phyloP scores from a whole-genome alignment of 208 protist genomes.

The Trypanosoma cruzi region DNA sequence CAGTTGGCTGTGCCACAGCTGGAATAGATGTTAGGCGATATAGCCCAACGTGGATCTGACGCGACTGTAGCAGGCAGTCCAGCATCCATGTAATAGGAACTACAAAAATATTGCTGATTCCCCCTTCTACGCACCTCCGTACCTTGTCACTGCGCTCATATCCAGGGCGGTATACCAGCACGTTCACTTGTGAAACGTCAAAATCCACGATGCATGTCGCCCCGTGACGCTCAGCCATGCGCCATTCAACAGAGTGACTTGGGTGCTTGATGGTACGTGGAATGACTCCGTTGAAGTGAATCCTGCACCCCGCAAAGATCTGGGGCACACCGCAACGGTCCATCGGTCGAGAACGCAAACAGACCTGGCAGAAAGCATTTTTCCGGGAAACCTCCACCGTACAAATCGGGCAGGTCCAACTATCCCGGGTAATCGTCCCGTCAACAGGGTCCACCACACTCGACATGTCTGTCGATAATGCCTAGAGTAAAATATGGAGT shows the following conservation, averaged over 20 bases:
- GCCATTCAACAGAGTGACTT: slow-evolving; percentile 90
- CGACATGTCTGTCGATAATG: not conserved
- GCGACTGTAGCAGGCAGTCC: slow-evolving; percentile 87
- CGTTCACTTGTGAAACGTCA: slow-evolving; percentile 57
- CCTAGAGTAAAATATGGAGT: not conserved
- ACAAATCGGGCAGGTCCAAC: slow-evolving; percentile 70
- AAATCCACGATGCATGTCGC: slow-evolving; percentile 66
- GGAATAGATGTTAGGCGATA: slow-evolving; percentile 76
- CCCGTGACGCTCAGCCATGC: slow-evolving; percentile 90
- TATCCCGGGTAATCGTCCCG: slow-evolving; percentile 8
- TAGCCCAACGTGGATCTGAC: slow-evolving; percentile 77
- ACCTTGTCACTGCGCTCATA: slow-evolving; percentile 93
- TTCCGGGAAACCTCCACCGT: slow-evolving; percentile 44
- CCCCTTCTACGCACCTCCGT: slow-evolving; percentile 62
- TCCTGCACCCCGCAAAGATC: slow-evolving; percentile 79
- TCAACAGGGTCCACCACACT: slow-evolving; percentile 17
- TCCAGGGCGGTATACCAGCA: slow-evolving; percentile 82
- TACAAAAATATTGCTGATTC: slow-evolving; percentile 38
- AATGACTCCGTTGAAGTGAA: slow-evolving; percentile 93
- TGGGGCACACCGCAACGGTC: slow-evolving; percentile 74
- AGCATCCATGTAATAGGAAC: slow-evolving; percentile 90
- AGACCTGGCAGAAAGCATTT: slow-evolving; percentile 68
- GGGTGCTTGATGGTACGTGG: slow-evolving; percentile 80
- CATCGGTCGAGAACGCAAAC: slow-evolving; percentile 67
- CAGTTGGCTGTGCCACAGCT: slow-evolving; percentile 70